These are phyloP conservation scores for Hippophae rhamnoides DNA, from an alignment of 306 rosid genomes.

Conservation along the genomic window DNA sequence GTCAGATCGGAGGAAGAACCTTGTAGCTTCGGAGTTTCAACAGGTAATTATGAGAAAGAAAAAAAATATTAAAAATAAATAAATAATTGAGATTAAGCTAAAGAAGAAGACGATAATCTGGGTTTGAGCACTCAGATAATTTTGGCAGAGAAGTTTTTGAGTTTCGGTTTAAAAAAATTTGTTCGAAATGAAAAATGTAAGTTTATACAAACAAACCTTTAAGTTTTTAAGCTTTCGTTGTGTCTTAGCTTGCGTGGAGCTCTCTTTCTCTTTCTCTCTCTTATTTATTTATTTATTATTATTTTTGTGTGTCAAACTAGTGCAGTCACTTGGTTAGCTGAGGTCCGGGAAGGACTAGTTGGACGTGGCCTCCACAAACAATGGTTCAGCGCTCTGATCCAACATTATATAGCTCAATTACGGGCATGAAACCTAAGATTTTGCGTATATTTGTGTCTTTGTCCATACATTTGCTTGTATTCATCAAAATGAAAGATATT, in stretches of 20 bases:
- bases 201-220: not conserved
- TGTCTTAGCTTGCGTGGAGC: slow-evolving; percentile 16
- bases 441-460: too few species aligned
- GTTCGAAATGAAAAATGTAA: slow-evolving; percentile 26
- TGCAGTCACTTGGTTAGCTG: slow-evolving; percentile 20
- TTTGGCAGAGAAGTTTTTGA: slow-evolving; percentile 7
- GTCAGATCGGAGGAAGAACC: slow-evolving; percentile 32
- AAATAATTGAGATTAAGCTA: slow-evolving; percentile 28
- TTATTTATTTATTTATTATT: not conserved
- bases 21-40: slow-evolving; percentile 26
- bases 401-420: too few species aligned
- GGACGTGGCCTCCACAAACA: slow-evolving; percentile 58
- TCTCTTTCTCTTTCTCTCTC: slow-evolving; percentile 24
- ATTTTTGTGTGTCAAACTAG: slow-evolving; percentile 6
- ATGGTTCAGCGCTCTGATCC: not conserved
- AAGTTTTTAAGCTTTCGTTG: slow-evolving; percentile 36
- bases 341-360: slow-evolving; percentile 27
- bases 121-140: slow-evolving; percentile 29
- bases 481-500: too few species aligned
- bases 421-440: too few species aligned
- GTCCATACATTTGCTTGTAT: too few species aligned
- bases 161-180: slow-evolving; percentile 2
- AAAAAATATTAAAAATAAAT: too few species aligned
- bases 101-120: slow-evolving; percentile 36
- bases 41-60: slow-evolving; percentile 3